These are phyloP conservation scores for Septoria petroselini DNA, from an alignment of 2,329 filamentous ascomycete genomes.

Conservation along the genomic window DNA sequence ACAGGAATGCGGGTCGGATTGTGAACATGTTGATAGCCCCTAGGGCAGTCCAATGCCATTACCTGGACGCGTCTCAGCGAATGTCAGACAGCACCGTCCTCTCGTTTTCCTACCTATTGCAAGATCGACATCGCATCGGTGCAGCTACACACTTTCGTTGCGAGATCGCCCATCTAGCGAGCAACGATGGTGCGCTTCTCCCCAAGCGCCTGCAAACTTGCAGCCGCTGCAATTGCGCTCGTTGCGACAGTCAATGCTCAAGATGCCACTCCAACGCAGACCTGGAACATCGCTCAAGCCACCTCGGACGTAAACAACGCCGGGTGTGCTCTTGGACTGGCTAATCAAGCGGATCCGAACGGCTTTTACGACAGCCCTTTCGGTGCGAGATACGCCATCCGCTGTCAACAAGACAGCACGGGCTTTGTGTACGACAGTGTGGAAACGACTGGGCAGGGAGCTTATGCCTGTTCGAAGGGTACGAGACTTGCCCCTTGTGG, in stretches of 20 bases:
- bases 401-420: slow-evolving; percentile 18
- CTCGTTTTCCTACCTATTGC: background rate
- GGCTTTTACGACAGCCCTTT: slow-evolving; percentile 22
- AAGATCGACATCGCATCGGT: slow-evolving; percentile 6
- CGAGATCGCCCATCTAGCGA: slow-evolving; percentile 9
- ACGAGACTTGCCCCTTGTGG: no score
- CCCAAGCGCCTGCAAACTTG: slow-evolving; percentile 10
- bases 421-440: slow-evolving; percentile 2
- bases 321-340: slow-evolving; percentile 4
- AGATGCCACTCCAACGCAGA: slow-evolving; percentile 16
- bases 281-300: slow-evolving; percentile 11
- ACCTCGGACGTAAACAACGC: background rate
- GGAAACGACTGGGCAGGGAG: slow-evolving; percentile 19
- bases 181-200: slow-evolving; percentile 17
- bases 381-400: slow-evolving; percentile 20
- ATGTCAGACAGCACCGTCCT: background rate
- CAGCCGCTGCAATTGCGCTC: slow-evolving; percentile 14
- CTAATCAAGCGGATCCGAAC: slow-evolving; percentile 9
- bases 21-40: slow-evolving; percentile 16
- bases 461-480: slow-evolving; percentile 23
- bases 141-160: slow-evolving; percentile 4
- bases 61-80: background rate
- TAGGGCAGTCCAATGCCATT: slow-evolving; percentile 1
- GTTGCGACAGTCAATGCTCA: slow-evolving; percentile 9
- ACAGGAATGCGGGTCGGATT: slow-evolving; percentile 33